These are phyloP conservation scores for Albizia julibrissin DNA, from an alignment of 306 rosid genomes.

Conservation along the genomic window DNA sequence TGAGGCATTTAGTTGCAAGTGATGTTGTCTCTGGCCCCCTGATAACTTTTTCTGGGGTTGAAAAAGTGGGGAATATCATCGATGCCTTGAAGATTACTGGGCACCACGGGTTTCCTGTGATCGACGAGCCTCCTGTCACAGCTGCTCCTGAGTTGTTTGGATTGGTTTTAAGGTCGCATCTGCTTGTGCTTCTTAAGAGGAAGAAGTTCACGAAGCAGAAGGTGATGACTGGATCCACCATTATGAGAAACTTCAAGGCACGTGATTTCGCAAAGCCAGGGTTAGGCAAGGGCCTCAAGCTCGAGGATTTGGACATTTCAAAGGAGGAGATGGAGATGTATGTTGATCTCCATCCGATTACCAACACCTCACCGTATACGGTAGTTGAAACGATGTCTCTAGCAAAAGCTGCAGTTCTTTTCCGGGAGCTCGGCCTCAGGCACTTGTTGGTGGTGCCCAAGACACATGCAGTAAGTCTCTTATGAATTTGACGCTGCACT, in stretches of 20 bases:
- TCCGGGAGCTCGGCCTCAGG: slow-evolving; percentile 71
- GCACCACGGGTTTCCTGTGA: slow-evolving; percentile 80
- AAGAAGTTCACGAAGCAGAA: slow-evolving; percentile 47
- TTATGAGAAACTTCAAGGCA: slow-evolving; percentile 47
- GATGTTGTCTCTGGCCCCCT: slow-evolving; percentile 81
- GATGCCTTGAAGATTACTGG: slow-evolving; percentile 48
- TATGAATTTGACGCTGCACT: neutral
- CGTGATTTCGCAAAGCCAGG: slow-evolving; percentile 76
- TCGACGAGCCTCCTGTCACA: slow-evolving; percentile 73
- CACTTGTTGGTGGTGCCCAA: slow-evolving; percentile 73
- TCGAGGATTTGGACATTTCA: slow-evolving; percentile 56
- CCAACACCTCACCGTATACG: slow-evolving; percentile 64
- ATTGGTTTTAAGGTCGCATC: slow-evolving; percentile 74
- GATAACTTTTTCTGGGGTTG: slow-evolving; percentile 63
- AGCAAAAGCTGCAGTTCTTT: slow-evolving; percentile 71
- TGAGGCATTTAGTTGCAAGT: slow-evolving; percentile 65
- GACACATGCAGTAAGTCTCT: slow-evolving; percentile 57
- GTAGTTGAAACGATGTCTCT: slow-evolving; percentile 75
- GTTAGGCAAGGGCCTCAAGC: slow-evolving; percentile 64
- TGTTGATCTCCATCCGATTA: slow-evolving; percentile 72
- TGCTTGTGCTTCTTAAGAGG: slow-evolving; percentile 68
- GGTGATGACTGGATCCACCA: slow-evolving; percentile 34
- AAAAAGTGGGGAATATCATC: slow-evolving; percentile 66
- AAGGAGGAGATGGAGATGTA: slow-evolving; percentile 76
- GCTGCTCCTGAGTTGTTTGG: slow-evolving; percentile 66